These are phyloP conservation scores for Gliomastix tumulicola DNA, from an alignment of 2,329 filamentous ascomycete species.

Conservation along the genomic window DNA sequence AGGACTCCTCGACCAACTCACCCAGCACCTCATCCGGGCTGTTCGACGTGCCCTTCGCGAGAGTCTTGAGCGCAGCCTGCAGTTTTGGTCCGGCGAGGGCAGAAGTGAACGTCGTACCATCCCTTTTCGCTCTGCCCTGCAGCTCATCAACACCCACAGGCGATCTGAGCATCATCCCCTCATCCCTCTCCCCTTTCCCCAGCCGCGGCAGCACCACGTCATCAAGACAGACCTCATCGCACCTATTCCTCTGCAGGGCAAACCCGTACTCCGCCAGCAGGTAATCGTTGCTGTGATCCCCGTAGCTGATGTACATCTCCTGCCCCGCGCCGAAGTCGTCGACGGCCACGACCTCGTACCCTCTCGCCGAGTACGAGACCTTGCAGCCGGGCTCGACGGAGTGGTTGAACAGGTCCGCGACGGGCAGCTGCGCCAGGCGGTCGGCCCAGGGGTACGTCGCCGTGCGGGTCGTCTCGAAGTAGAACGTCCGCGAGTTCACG, in stretches of 20 bases:
- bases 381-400: conserved; percentile 36
- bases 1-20: no score
- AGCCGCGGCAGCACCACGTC: conserved; percentile 31
- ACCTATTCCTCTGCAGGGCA: conserved; percentile 36
- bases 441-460: conserved; percentile 35
- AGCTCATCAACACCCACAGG: no score
- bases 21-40: no score
- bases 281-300: conserved; percentile 65
- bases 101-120: no score
- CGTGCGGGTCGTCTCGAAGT: conserved; percentile 33
- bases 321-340: conserved; percentile 46
- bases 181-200: conserved; percentile 20
- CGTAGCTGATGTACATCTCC: conserved; percentile 65
- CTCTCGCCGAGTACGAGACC: conserved; percentile 38
- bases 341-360: conserved; percentile 49
- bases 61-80: no score
- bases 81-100: no score
- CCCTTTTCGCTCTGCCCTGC: no score
- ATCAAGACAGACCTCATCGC: conserved; percentile 43
- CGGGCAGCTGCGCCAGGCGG: conserved; percentile 57
- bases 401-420: conserved; percentile 61
- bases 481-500: conserved; percentile 50
- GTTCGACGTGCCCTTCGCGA: no score
- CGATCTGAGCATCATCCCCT: no score
- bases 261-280: conserved; percentile 63